A percentile compares a stretch with the other conserved stretches of the same genome.
phyloP scores from a whole-genome alignment of 441 rosid genomes.

The Populus hybrid region DNA sequence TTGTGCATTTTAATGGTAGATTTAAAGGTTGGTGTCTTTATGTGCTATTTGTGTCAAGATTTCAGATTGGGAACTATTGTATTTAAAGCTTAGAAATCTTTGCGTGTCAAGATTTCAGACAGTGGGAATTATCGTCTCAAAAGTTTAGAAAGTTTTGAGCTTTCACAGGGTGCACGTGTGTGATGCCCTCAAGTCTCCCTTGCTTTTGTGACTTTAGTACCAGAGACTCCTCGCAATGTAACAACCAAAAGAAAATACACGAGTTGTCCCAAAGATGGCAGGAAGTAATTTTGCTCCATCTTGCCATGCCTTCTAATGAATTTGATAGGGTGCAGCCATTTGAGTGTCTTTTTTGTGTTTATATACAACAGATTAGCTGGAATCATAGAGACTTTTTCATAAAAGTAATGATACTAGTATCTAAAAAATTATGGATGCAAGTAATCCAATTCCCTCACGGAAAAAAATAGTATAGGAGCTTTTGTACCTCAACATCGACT shows the following conservation, averaged over 20 bases:
- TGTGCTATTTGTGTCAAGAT: neutral
- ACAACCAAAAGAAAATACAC: neutral
- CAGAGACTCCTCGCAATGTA: neutral
- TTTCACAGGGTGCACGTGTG: slow-evolving; percentile 10
- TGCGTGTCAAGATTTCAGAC: neutral
- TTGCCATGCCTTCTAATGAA: neutral
- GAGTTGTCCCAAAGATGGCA: neutral
- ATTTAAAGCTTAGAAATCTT: neutral
- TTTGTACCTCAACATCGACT: neutral
- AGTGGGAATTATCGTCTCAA: neutral
- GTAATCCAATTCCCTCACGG: neutral
- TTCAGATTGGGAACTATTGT: neutral
- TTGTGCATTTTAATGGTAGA: neutral
- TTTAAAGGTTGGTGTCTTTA: neutral
- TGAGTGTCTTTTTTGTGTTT: neutral
- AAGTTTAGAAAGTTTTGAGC: neutral
- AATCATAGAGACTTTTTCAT: neutral
- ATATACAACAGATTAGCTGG: neutral
- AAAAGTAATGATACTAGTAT: neutral
- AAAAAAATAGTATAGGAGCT: neutral
- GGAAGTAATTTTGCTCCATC: neutral
- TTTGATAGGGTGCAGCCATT: neutral
- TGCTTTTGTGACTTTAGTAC: neutral
- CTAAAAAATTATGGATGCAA: neutral
- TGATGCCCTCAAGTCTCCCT: neutral